Base-by-base conservation (phyloP, 2,329 filamentous ascomycete genomes). In the Elsinoe fawcettii region DNA sequence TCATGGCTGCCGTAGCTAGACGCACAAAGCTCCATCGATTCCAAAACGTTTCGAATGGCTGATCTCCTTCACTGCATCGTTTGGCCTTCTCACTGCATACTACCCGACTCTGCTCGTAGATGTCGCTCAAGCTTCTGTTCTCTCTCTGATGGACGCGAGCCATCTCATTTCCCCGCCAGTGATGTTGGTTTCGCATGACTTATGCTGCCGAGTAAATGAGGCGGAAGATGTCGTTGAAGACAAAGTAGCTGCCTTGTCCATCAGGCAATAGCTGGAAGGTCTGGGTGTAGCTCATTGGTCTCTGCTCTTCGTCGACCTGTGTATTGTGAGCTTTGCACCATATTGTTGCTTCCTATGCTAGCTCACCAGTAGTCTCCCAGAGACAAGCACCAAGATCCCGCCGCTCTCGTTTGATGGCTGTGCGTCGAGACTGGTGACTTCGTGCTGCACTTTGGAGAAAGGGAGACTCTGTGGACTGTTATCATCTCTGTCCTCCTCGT, bases 211-310 rank as follows among this genome's bases (percentile, higher is more conserved):
- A 71, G 74, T 88, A 92, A 65, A 96, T 82, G 61, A 97, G 82
- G 75, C 88, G 88, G 84, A 97, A 97, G 71, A 97, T 76, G 73
- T 97, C 92, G 79, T 97, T 96, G 77, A 85, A 86, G 70, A 97
- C 87, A 72, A 83, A 96, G 78, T 87, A 96, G 74, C 80, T 84
- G 65, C 84, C 86, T 53, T 67, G 64, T 25, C 74, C 74, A 57
- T 90, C 86, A 60, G 83, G 85, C 63, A 83, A 74, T 61, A 97
- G 85, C 74, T 95, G 87, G 82, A 97, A 97, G 58, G 82, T 76
- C 77, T 97, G 91, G 58, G 85, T 85, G 76, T 91, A 99, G 80
- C 83, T 90, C 86, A 96, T 93, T 44, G 90, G 88, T 67, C 83
- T 83, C 71, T 87, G 79, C 74, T 90, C 84, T 65, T 91, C 90